Evolutionary conservation across 164 flowering plant genomes (phyloP).

Genomic region (Piper longum): DNA sequence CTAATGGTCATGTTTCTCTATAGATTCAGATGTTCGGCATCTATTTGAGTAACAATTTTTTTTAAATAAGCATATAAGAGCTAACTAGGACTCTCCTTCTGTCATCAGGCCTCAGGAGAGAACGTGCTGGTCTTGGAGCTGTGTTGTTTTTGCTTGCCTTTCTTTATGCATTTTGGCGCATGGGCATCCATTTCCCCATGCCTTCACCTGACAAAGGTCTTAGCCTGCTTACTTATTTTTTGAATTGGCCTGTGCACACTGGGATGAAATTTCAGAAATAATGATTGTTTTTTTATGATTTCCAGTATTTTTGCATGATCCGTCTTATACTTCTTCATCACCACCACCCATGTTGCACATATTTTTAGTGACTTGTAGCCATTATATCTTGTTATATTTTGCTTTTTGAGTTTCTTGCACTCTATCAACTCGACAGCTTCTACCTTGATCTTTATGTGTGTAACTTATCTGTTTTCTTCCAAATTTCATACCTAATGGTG

Average conservation of each 20-base stretch:
- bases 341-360: too few species aligned
- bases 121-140: constrained; percentile 85
- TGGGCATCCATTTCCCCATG: constrained; percentile 99
- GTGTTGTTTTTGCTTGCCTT: constrained; percentile 69
- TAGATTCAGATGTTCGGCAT: neutral
- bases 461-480: neutral
- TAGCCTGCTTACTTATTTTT: neutral
- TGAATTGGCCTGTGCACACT: too few species aligned
- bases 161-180: constrained; percentile 96
- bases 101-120: constrained; percentile 59
- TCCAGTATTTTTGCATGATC: too few species aligned
- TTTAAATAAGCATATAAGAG: neutral
- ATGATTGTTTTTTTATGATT: too few species aligned
- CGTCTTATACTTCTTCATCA: too few species aligned
- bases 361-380: neutral
- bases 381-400: too few species aligned
- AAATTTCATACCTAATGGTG: neutral
- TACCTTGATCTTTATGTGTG: neutral
- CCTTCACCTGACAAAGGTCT: constrained; percentile 92
- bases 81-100: neutral
- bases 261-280: too few species aligned
- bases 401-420: neutral
- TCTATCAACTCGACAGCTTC: too few species aligned
- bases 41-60: neutral
- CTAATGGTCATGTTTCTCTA: neutral